These are phyloP conservation scores for Nothophaeocryptopus gaeumannii DNA, from an alignment of 2,329 filamentous ascomycete species.

Conservation along the genomic window DNA sequence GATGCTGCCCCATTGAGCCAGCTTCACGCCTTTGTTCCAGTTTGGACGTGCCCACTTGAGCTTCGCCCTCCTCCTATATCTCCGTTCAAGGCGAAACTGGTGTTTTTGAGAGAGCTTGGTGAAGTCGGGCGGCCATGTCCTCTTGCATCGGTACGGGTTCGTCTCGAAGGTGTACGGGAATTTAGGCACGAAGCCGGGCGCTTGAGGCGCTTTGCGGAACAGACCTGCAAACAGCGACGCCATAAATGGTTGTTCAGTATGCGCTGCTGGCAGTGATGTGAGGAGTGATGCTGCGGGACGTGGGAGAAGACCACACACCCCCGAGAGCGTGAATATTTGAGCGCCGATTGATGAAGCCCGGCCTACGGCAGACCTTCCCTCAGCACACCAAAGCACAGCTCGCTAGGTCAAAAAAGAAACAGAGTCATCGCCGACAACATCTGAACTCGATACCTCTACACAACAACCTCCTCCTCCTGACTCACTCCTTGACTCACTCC, in stretches of 20 bases:
- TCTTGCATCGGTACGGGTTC: slow-evolving; percentile 65
- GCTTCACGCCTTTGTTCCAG: slow-evolving; percentile 64
- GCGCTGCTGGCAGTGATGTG: neutral
- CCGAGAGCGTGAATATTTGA: no score
- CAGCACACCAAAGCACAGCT: no score
- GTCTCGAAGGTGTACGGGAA: slow-evolving; percentile 42
- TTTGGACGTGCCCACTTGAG: slow-evolving; percentile 60
- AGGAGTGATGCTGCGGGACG: neutral
- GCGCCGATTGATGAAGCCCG: no score
- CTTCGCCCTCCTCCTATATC: slow-evolving; percentile 68
- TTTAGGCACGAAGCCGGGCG: slow-evolving; percentile 19
- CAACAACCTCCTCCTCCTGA: neutral
- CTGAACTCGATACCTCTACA: no score
- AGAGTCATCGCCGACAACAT: no score
- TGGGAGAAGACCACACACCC: neutral
- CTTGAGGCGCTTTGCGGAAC: slow-evolving; percentile 24
- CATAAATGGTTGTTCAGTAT: slow-evolving; percentile 16
- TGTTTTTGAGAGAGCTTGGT: slow-evolving; percentile 65
- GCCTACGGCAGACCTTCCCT: no score
- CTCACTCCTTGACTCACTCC: slow-evolving; percentile 14
- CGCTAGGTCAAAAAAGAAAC: no score
- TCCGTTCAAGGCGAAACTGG: slow-evolving; percentile 74
- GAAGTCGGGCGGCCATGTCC: slow-evolving; percentile 77
- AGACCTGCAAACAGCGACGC: slow-evolving; percentile 26
- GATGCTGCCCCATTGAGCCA: slow-evolving; percentile 62